Conservation (phyloP, 441 rosid genomes). For the Pelargonium myrrhifolium region DNA sequence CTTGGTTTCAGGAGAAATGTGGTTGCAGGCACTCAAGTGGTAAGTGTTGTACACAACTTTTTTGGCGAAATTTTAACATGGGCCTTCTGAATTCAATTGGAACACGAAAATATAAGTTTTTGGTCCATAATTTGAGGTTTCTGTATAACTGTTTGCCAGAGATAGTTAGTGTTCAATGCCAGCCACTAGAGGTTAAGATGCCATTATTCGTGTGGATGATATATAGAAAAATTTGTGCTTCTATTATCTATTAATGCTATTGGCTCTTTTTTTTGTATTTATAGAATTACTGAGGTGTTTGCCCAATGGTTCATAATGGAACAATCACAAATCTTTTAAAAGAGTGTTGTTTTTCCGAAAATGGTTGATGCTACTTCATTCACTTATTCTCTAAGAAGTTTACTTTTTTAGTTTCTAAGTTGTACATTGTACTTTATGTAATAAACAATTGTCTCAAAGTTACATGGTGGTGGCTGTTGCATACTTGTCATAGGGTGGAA, state of each 20-base stretch:
- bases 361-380: slow-evolving; percentile 8
- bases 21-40: slow-evolving; percentile 95
- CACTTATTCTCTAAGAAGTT: neutral
- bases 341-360: neutral
- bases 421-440: neutral
- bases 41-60: slow-evolving; percentile 26
- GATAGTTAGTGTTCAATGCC: neutral
- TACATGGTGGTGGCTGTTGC: slow-evolving; percentile 9
- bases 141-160: neutral
- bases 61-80: neutral
- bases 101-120: neutral
- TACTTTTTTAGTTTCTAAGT: neutral
- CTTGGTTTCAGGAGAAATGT: slow-evolving; percentile 88
- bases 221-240: neutral
- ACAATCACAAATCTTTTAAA: neutral
- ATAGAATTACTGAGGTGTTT: neutral
- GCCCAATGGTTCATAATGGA: neutral
- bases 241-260: neutral
- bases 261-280: neutral
- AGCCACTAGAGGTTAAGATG: slow-evolving; percentile 10
- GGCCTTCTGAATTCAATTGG: slow-evolving; percentile 3
- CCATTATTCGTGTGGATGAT: neutral
- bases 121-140: neutral
- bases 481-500: neutral
- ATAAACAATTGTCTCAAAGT: neutral